Percentiles rank a stretch among this genome's conserved stretches.
Evolutionary conservation across 148 eudicot species (phyloP).

Genomic region (Fagopyrum homotropicum): DNA sequence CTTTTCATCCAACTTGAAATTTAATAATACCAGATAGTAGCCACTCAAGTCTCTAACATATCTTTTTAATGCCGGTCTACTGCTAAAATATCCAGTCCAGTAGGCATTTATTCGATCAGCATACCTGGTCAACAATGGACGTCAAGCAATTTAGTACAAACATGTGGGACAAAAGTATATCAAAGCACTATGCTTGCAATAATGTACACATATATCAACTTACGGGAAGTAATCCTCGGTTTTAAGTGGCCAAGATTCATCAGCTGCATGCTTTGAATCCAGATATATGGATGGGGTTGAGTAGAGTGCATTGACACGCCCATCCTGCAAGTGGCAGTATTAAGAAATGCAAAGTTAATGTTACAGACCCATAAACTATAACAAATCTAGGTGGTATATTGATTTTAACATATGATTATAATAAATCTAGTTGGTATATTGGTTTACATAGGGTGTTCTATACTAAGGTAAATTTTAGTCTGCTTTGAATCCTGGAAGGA

Average conservation of each 20-base stretch:
- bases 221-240: conserved; percentile 89
- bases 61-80: conserved; percentile 83
- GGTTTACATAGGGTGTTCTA: no score
- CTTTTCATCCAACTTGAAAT: conserved; percentile 5
- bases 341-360: not conserved
- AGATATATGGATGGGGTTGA: conserved; percentile 89
- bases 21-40: conserved; percentile 66
- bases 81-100: conserved; percentile 96
- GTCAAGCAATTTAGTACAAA: not conserved
- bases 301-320: conserved; percentile 93
- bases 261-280: conserved; percentile 73
- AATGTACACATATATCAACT: conserved; percentile 24
- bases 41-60: conserved; percentile 88
- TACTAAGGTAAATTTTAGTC: no score
- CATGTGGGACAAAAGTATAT: not conserved
- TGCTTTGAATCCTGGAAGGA: no score
- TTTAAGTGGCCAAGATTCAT: conserved; percentile 80
- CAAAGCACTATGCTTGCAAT: not conserved
- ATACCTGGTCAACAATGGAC: conserved; percentile 42
- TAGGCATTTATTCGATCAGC: conserved; percentile 82
- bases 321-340: conserved; percentile 52
- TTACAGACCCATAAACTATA: not conserved
- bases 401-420: not conserved
- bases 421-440: not conserved
- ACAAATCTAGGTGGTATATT: not conserved